Evolutionary conservation across 2,329 filamentous ascomycete genomes (phyloP).

Genomic region (Simplicillium sp.): DNA sequence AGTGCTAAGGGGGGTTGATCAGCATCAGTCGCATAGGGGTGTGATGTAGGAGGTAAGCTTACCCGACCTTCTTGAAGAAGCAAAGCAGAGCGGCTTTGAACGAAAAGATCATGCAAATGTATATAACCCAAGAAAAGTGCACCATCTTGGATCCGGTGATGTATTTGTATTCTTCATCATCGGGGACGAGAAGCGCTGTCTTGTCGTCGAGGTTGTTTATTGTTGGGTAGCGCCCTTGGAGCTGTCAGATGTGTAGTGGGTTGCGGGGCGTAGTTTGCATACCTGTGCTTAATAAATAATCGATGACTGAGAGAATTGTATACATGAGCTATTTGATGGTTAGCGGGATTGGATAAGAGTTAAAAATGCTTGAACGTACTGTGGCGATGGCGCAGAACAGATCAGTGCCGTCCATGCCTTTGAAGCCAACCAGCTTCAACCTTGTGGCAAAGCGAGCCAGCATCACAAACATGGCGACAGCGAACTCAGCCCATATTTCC

Average conservation of each 20-base stretch:
- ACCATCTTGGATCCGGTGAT: neutral
- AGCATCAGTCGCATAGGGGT: too few relatives aligned
- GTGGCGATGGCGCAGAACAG: neutral
- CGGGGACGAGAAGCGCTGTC: neutral
- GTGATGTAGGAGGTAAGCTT: too few relatives aligned
- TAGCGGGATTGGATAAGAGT: too few relatives aligned
- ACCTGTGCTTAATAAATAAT: slow-evolving; percentile 1
- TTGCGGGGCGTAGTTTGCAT: neutral
- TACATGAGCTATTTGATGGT: neutral
- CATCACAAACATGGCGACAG: too few relatives aligned
- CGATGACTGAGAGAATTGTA: neutral
- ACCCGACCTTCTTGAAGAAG: neutral
- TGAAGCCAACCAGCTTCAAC: too few relatives aligned
- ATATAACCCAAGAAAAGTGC: slow-evolving; percentile 2
- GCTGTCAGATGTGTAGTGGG: neutral
- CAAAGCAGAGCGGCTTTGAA: neutral
- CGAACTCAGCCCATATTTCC: too few relatives aligned
- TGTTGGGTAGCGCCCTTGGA: neutral
- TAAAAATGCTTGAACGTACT: neutral
- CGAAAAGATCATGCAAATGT: slow-evolving; percentile 2
- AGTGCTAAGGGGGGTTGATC: too few relatives aligned
- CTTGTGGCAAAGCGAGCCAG: too few relatives aligned
- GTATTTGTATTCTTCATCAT: neutral
- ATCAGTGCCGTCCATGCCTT: too few relatives aligned
- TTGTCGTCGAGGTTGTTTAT: neutral